These are phyloP conservation scores for Neodidymelliopsis sp. DNA, from an alignment of 2,329 filamentous ascomycete genomes.

Conservation along the genomic window DNA sequence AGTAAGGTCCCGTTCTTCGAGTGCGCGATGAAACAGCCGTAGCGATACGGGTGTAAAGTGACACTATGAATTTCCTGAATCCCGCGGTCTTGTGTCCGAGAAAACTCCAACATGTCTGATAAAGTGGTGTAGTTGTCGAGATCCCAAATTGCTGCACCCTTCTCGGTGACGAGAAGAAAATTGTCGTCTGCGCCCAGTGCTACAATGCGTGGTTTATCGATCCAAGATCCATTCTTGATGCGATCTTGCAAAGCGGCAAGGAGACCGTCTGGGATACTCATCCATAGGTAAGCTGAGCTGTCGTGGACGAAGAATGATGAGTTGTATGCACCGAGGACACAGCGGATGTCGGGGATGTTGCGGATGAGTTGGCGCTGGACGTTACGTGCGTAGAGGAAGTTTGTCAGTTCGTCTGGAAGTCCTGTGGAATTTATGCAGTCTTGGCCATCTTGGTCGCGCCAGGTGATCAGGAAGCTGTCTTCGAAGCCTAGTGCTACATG, in stretches of 20 bases:
- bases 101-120: conserved; percentile 29
- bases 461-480: conserved; percentile 46
- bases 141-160: conserved; percentile 40
- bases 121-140: conserved; percentile 33
- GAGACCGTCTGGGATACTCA: conserved; percentile 38
- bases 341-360: conserved; percentile 36
- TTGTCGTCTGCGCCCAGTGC: conserved; percentile 38
- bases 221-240: conserved; percentile 41
- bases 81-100: conserved; percentile 20
- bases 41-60: conserved; percentile 42
- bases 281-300: conserved; percentile 39
- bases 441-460: conserved; percentile 33
- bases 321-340: conserved; percentile 44
- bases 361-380: conserved; percentile 20
- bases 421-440: conserved; percentile 37
- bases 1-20: conserved; percentile 33
- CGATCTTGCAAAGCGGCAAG: conserved; percentile 35
- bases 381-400: conserved; percentile 35
- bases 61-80: conserved; percentile 34
- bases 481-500: conserved; percentile 44
- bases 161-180: conserved; percentile 43
- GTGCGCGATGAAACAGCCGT: conserved; percentile 37
- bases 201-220: conserved; percentile 42
- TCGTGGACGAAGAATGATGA: conserved; percentile 44
- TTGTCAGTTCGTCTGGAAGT: conserved; percentile 34